Base-by-base conservation (phyloP, 2,329 filamentous ascomycete genomes). In the Passalora sequoiae region DNA sequence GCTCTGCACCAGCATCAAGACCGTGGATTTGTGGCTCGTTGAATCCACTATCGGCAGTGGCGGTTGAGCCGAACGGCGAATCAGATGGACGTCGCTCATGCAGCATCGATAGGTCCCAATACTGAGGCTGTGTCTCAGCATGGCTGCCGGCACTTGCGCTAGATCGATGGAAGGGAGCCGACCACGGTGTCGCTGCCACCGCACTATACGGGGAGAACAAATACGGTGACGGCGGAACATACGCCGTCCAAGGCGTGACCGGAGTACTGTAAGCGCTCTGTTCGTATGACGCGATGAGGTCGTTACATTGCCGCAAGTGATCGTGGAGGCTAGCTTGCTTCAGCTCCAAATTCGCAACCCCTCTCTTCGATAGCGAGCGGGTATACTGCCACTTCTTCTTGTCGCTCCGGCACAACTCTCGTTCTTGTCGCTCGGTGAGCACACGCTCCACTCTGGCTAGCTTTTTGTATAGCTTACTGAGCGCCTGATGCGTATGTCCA, bases 21-120 rank as follows among this genome's bases (percentile, higher is more conserved):
- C 40, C 47, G 22, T 38, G 42, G 27, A 44, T 13, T 12, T 43
- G 42, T 19, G 57, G 51, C 47, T 60, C 58, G 37, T 58, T 39
- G 33, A 54, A 59, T 19, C 60, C 58, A 33, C 51, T 59, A 43
- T 60, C 59, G 33, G 57, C 47, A n/a, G 54, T 52, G 36, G 57
- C 47, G 16, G 54, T 51, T 10, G 48, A 50, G 13, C 38, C 41
- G 24, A 51, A 43, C 15, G 53, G 55, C 28, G 51, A 57, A 15
- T n/a, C n/a, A n/a, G 53, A 51, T 16, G 38, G 29, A 25, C 46
- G 44, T 29, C 47, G 44, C 43, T 59, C 57, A 24, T 46, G 49
- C 20, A 60, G 45, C 54, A 59, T 59, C 20, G 58, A 58, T 8
- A 60, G 44, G 35, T 61, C 57, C 58, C 58, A 61, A 43, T 59